A percentile compares a stretch with the other conserved stretches of the same genome.
Conservation (phyloP, 441 rosid species). For the Adansonia grandidieri region DNA sequence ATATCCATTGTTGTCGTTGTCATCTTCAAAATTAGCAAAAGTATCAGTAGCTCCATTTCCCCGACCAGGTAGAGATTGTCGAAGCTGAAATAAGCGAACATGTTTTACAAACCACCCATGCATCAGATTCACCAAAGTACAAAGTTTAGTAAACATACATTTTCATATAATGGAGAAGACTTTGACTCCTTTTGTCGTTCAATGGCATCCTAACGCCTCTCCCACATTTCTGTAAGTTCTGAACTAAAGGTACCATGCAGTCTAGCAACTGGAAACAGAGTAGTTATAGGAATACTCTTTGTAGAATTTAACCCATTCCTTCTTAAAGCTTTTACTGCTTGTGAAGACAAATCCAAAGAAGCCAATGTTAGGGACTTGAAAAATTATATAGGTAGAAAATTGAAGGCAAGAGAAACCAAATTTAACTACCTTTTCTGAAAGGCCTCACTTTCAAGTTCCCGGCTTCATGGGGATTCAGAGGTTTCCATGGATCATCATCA, state of each 20-base stretch:
- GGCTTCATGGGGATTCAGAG: conserved; percentile 86
- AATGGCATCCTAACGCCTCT: conserved; percentile 35
- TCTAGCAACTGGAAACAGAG: conserved; percentile 81
- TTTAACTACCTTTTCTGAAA: conserved; percentile 68
- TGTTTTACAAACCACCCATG: conserved; percentile 21
- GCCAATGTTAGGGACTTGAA: conserved; percentile 29
- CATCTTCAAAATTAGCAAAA: conserved; percentile 35
- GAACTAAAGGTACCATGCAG: conserved; percentile 68
- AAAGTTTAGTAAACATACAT: conserved; percentile 41
- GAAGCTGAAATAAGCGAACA: conserved; percentile 53
- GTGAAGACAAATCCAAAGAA: conserved; percentile 30
- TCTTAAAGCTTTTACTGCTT: conserved; percentile 66
- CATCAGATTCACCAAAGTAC: conserved; percentile 20
- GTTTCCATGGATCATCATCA: conserved; percentile 85
- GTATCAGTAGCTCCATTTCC: conserved; percentile 38
- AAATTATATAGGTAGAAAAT: conserved; percentile 22
- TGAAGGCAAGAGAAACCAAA: conserved; percentile 19
- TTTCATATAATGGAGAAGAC: conserved; percentile 56
- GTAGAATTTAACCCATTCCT: conserved; percentile 43
- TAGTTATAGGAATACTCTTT: conserved; percentile 42
- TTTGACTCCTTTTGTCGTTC: conserved; percentile 39
- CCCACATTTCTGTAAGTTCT: conserved; percentile 74
- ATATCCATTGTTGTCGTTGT: conserved; percentile 39
- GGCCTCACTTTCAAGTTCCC: conserved; percentile 88
- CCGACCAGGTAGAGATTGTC: conserved; percentile 58